Percentiles rank a stretch among this genome's conserved stretches.
Evolutionary conservation across 2,329 filamentous ascomycete genomes (phyloP).

Genomic region (Botrytis sinoallii): DNA sequence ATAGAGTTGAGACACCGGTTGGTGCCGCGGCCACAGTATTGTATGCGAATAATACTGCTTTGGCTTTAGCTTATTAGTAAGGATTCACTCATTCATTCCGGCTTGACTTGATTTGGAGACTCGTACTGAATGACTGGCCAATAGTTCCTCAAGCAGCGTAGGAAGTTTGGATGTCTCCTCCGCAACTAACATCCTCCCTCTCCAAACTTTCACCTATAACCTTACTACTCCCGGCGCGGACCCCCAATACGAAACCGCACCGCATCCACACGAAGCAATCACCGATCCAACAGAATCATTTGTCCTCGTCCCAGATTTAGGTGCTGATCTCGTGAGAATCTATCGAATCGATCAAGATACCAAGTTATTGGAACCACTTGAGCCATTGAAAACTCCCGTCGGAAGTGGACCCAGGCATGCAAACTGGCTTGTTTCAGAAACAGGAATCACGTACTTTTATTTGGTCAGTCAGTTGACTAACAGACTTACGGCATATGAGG

Average conservation of each 20-base stretch:
- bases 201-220: conserved; percentile 6
- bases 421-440: conserved; percentile 45
- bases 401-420: conserved; percentile 52
- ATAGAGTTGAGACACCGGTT: conserved; percentile 1
- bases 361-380: conserved; percentile 39
- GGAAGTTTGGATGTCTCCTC: not conserved
- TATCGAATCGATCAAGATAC: conserved; percentile 43
- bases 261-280: conserved; percentile 50
- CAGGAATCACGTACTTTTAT: conserved; percentile 38
- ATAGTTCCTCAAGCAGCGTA: conserved; percentile 4
- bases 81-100: not conserved
- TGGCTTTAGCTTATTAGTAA: conserved; percentile 8
- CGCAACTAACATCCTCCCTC: not conserved
- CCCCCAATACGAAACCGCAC: conserved; percentile 15
- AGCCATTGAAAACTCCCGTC: conserved; percentile 16
- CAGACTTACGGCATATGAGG: conserved; percentile 50
- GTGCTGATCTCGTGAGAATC: conserved; percentile 47
- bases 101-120: not conserved
- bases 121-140: not conserved
- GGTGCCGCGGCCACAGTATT: not conserved
- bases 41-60: conserved; percentile 3
- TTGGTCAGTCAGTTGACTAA: conserved; percentile 49
- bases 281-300: conserved; percentile 50
- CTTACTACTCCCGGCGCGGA: not conserved
- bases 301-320: conserved; percentile 50